Evolutionary conservation across 2,329 filamentous ascomycete genomes (phyloP).

Genomic region (Talaromyces funiculosus): DNA sequence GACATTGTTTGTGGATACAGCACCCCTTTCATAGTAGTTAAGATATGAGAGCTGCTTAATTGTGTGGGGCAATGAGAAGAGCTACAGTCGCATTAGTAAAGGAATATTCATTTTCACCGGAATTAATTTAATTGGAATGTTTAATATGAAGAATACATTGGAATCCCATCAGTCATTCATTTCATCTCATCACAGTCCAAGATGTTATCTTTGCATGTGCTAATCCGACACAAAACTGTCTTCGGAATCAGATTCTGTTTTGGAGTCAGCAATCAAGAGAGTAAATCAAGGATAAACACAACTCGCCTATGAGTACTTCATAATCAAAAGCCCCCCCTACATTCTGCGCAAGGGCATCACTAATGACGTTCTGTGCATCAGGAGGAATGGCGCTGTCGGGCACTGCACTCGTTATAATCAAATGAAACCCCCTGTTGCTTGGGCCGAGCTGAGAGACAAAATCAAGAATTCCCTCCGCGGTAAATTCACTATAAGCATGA

Average conservation of each 20-base stretch:
- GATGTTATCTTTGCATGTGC: neutral
- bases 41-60: neutral
- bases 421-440: conserved; percentile 25
- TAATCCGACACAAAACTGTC: conserved; percentile 3
- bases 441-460: conserved; percentile 18
- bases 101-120: neutral
- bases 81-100: neutral
- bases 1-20: neutral
- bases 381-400: conserved; percentile 17
- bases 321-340: conserved; percentile 24
- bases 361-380: conserved; percentile 25
- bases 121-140: neutral
- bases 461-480: conserved; percentile 25
- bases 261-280: neutral
- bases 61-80: neutral
- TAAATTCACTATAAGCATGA: conserved; percentile 31
- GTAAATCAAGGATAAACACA: neutral
- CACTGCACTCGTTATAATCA: conserved; percentile 26
- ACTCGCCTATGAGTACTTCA: conserved; percentile 6
- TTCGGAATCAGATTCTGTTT: conserved; percentile 5
- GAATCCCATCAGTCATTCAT: neutral
- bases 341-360: conserved; percentile 20
- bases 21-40: neutral
- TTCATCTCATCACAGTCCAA: neutral
- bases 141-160: neutral